A percentile compares a stretch with the other conserved stretches of the same genome.
Conservation (phyloP, 257 asterid species). For the Solanum tarijense region DNA sequence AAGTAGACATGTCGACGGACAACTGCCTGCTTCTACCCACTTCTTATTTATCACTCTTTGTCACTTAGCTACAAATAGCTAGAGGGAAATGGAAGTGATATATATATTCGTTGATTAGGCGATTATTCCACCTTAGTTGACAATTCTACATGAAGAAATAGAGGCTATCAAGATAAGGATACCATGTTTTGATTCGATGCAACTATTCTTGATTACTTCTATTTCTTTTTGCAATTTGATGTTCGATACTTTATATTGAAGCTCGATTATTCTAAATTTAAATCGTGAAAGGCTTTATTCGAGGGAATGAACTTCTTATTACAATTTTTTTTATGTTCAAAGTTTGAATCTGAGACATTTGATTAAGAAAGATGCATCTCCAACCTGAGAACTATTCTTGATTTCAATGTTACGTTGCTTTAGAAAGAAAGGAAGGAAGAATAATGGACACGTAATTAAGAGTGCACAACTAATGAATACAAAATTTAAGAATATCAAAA, state of each 20-base stretch:
- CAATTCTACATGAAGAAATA: not conserved
- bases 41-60: not conserved
- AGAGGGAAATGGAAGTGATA: not conserved
- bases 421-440: not conserved
- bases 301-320: too few species aligned
- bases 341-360: too few species aligned
- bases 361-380: too few species aligned
- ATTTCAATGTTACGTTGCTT: not conserved
- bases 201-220: not conserved
- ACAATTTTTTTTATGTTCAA: too few species aligned
- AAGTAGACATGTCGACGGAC: not conserved
- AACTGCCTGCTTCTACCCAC: not conserved
- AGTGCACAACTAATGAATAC: too few species aligned
- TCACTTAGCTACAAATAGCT: not conserved
- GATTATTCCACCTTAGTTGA: not conserved
- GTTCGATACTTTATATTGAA: too few species aligned
- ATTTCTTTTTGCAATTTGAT: too few species aligned
- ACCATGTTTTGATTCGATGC: not conserved
- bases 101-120: not conserved
- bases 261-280: too few species aligned
- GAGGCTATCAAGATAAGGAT: not conserved
- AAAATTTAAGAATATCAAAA: not conserved
- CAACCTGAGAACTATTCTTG: too few species aligned
- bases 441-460: too few species aligned
- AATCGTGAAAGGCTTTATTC: rapidly evolving